These are phyloP conservation scores for Plectosphaerella cucumerina DNA, from an alignment of 2,329 filamentous ascomycete species.

Conservation along the genomic window DNA sequence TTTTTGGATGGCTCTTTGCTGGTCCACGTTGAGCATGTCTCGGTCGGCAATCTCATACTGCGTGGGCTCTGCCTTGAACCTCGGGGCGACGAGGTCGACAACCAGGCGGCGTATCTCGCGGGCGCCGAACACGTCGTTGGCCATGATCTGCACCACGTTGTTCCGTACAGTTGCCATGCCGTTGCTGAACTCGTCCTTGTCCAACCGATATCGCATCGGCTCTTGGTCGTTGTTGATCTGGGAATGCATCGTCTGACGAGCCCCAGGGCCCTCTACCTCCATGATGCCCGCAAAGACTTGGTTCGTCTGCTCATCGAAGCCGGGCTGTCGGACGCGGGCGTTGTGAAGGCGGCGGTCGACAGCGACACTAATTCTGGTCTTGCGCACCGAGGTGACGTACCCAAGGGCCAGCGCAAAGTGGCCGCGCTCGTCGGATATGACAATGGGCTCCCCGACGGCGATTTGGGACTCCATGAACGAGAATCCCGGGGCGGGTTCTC, in stretches of 20 bases:
- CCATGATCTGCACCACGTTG: conserved; percentile 91
- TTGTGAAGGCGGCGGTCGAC: conserved; percentile 90
- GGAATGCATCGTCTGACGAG: too few species aligned
- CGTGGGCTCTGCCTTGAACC: conserved; percentile 64
- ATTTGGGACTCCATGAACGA: conserved; percentile 93
- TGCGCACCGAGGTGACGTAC: conserved; percentile 75
- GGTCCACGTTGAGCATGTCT: conserved; percentile 77
- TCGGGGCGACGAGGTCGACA: conserved; percentile 69
- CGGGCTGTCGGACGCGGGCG: conserved; percentile 67
- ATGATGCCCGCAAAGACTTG: conserved; percentile 90
- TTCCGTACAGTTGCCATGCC: conserved; percentile 94
- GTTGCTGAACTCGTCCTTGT: conserved; percentile 98
- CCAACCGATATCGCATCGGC: conserved; percentile 73
- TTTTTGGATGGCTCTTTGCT: conserved; percentile 81
- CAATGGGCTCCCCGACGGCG: conserved; percentile 80
- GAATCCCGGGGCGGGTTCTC: conserved; percentile 55
- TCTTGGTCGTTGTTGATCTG: conserved; percentile 28
- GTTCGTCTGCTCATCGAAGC: conserved; percentile 72
- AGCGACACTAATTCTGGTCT: conserved; percentile 75
- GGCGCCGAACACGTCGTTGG: conserved; percentile 67
- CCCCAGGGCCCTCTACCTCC: conserved; percentile 60
- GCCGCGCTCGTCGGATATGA: conserved; percentile 92
- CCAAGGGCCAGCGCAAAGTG: conserved; percentile 95
- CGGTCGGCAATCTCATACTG: conserved; percentile 59
- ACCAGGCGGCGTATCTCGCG: conserved; percentile 73